Percentiles rank a stretch among this genome's conserved stretches.
phyloP scores from a whole-genome alignment of 2,329 filamentous ascomycete genomes.

The Ceratocystis lukuohia region DNA sequence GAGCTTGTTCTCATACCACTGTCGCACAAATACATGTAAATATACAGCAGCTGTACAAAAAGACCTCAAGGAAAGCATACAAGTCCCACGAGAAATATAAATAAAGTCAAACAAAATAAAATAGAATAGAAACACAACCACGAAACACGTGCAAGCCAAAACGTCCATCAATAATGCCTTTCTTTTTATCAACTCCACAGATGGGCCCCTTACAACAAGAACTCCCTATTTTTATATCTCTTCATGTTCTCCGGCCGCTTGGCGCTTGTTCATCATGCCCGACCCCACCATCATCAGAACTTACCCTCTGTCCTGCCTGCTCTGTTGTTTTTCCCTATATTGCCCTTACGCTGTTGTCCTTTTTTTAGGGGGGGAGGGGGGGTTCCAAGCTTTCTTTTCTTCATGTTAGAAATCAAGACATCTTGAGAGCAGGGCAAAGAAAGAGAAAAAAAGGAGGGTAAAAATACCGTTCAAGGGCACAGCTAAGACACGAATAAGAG shows the following conservation, averaged over 20 bases:
- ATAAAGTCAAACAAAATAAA: neutral
- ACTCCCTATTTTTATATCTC: neutral
- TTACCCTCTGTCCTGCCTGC: neutral
- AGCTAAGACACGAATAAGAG: neutral
- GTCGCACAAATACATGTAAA: too few relatives aligned
- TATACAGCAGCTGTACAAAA: too few relatives aligned
- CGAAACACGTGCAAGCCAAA: neutral
- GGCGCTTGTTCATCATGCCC: neutral
- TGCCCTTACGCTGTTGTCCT: neutral
- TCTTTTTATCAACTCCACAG: neutral
- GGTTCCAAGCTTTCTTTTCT: neutral
- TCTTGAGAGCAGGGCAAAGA: neutral
- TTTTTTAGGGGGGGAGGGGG: neutral
- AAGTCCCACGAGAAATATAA: neutral
- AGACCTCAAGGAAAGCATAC: neutral
- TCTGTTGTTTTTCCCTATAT: neutral
- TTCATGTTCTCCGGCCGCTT: neutral
- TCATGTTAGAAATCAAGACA: neutral
- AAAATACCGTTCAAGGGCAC: constrained; percentile 10
- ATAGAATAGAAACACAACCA: too few relatives aligned
- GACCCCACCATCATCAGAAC: too few relatives aligned
- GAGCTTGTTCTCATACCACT: too few relatives aligned
- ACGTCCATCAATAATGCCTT: neutral
- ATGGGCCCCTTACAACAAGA: neutral
- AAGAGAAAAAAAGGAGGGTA: neutral